These are phyloP conservation scores for Akanthomyces dipterigenus DNA, from an alignment of 2,329 filamentous ascomycete species.

Conservation along the genomic window DNA sequence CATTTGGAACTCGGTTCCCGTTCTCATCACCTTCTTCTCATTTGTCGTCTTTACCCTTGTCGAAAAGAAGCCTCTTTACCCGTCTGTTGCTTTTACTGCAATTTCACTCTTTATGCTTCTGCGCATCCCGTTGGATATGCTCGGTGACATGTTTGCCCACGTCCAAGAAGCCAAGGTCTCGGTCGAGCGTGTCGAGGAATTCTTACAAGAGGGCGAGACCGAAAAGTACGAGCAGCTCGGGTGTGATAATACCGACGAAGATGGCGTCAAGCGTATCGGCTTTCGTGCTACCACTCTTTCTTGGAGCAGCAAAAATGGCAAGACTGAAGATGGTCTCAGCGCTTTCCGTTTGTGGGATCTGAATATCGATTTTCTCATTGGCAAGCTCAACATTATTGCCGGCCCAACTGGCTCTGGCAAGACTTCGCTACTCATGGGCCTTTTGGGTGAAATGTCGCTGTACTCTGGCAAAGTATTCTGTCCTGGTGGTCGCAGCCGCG, in stretches of 20 bases:
- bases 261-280: slow-evolving; percentile 70
- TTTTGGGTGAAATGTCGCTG: slow-evolving; percentile 92
- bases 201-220: slow-evolving; percentile 87
- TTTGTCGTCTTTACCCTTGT: slow-evolving; percentile 90
- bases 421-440: slow-evolving; percentile 89
- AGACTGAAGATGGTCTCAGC: slow-evolving; percentile 58
- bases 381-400: slow-evolving; percentile 84
- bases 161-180: slow-evolving; percentile 97
- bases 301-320: slow-evolving; percentile 69
- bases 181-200: slow-evolving; percentile 92
- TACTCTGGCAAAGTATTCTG: slow-evolving; percentile 75
- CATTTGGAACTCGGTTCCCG: slow-evolving; percentile 92
- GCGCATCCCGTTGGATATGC: slow-evolving; percentile 85
- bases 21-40: slow-evolving; percentile 92
- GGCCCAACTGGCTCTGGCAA: slow-evolving; percentile 94
- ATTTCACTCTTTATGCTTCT: slow-evolving; percentile 93
- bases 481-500: slow-evolving; percentile 77
- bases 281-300: slow-evolving; percentile 80
- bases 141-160: slow-evolving; percentile 98
- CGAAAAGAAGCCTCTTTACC: slow-evolving; percentile 81
- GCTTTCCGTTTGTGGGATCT: slow-evolving; percentile 80
- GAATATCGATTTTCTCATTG: slow-evolving; percentile 74
- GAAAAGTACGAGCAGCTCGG: slow-evolving; percentile 87
- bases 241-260: slow-evolving; percentile 59
- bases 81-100: slow-evolving; percentile 91